A percentile compares a stretch with the other conserved stretches of the same genome.
Conservation (phyloP, 768 basidiomycete species). For the Lactarius deliciosus region DNA sequence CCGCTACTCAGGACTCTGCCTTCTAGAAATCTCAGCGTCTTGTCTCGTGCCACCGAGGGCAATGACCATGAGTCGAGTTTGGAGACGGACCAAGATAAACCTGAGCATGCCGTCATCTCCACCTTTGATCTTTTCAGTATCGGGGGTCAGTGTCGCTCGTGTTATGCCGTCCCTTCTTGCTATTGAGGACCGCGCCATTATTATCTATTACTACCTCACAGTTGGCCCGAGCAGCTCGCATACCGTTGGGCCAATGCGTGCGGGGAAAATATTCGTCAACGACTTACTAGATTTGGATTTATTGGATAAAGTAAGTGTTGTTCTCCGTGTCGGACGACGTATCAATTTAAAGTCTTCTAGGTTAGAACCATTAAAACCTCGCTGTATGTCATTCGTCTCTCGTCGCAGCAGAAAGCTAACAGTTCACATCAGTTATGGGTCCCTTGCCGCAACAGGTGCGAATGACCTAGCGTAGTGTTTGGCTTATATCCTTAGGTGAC, state of each 20-base stretch:
- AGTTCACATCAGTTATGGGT: slow-evolving; percentile 65
- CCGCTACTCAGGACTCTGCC: not conserved
- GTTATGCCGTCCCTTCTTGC: not conserved
- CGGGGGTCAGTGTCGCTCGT: slow-evolving; percentile 62
- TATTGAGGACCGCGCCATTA: not conserved
- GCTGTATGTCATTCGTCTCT: slow-evolving; percentile 49
- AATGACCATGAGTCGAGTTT: not conserved
- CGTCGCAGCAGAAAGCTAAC: slow-evolving; percentile 11
- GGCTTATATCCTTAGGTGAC: slow-evolving; percentile 10
- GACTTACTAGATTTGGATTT: slow-evolving; percentile 68
- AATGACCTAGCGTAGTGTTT: not conserved
- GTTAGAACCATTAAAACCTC: slow-evolving; percentile 82
- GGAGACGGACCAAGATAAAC: slow-evolving; percentile 17
- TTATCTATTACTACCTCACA: slow-evolving; percentile 25
- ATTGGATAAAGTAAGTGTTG: slow-evolving; percentile 58
- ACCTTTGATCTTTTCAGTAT: slow-evolving; percentile 93
- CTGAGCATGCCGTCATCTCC: slow-evolving; percentile 87
- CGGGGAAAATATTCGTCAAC: slow-evolving; percentile 82
- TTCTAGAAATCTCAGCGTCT: slow-evolving; percentile 7
- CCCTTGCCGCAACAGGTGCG: slow-evolving; percentile 86
- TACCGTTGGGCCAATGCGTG: slow-evolving; percentile 86
- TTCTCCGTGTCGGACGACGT: not conserved
- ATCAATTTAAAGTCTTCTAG: slow-evolving; percentile 38
- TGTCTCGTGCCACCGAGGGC: not conserved
- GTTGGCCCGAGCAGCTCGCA: slow-evolving; percentile 63